Percentiles rank a stretch among this genome's conserved stretches.
Conservation (phyloP, 371 early-diverging fungal species). For the Mortierella sp. region DNA sequence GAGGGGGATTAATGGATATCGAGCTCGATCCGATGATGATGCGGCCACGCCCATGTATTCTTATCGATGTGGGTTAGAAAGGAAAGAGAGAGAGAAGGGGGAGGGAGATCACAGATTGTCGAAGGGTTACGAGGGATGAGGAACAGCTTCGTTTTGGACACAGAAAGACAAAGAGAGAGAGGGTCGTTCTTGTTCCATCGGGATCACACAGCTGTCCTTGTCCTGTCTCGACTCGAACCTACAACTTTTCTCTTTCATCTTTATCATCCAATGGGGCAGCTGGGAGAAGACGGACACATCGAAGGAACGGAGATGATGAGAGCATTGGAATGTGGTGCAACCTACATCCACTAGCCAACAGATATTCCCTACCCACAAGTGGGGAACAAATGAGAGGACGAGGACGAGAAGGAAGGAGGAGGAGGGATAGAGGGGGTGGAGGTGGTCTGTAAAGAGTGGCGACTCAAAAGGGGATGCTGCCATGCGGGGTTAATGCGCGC, state of each 20-base stretch:
- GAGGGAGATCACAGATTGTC: slow-evolving; percentile 13
- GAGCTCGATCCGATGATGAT: too few relatives aligned
- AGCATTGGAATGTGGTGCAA: slow-evolving; percentile 34
- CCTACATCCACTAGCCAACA: neutral
- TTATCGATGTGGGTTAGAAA: neutral
- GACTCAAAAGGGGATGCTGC: too few relatives aligned
- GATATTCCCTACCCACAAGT: neutral
- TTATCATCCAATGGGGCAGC: neutral
- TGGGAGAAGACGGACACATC: slow-evolving; percentile 6
- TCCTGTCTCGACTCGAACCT: slow-evolving; percentile 13
- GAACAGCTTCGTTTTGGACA: neutral
- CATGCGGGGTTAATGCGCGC: too few relatives aligned
- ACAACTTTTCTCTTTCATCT: neutral
- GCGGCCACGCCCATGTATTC: slow-evolving; percentile 10
- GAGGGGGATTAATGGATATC: too few relatives aligned
- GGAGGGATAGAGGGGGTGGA: neutral
- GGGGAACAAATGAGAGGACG: neutral
- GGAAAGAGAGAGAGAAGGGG: neutral
- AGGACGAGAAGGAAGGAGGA: neutral
- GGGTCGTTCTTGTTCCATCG: neutral
- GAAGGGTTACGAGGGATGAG: slow-evolving; percentile 20
- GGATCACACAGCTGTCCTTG: too few relatives aligned
- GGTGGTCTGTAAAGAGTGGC: too few relatives aligned
- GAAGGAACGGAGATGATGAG: neutral
- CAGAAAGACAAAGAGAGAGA: neutral